phyloP scores from a whole-genome alignment of 805 yeast species.

The Nakazawaea pomicola region DNA sequence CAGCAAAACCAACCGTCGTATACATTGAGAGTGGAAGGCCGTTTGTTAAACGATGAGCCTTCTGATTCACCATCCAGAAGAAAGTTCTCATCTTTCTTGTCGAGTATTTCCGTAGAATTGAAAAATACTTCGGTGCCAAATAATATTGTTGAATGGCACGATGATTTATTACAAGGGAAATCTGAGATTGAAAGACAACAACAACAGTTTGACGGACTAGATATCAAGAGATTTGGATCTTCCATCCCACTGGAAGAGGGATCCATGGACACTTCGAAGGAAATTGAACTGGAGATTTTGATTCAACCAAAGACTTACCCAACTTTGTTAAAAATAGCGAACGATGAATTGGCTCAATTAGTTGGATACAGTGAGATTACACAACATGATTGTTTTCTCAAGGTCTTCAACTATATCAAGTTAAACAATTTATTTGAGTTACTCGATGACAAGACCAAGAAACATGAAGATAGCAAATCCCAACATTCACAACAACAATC shows the following conservation, averaged over 20 bases:
- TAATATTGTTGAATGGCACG: constrained; percentile 86
- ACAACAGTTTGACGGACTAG: constrained; percentile 79
- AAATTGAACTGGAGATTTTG: constrained; percentile 64
- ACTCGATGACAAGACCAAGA: constrained; percentile 18
- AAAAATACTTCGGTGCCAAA: constrained; percentile 28
- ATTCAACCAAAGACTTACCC: constrained; percentile 80
- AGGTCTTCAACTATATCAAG: constrained; percentile 30
- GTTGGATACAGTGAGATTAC: constrained; percentile 76
- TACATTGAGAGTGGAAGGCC: constrained; percentile 88
- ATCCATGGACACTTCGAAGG: constrained; percentile 30
- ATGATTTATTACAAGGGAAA: constrained; percentile 34
- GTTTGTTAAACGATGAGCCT: constrained; percentile 51
- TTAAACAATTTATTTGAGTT: constrained; percentile 30
- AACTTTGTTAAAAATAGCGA: constrained; percentile 56
- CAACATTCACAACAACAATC: constrained; percentile 16
- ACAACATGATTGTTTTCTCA: constrained; percentile 69
- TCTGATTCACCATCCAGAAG: constrained; percentile 45
- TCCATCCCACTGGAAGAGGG: constrained; percentile 25
- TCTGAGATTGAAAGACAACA: constrained; percentile 26
- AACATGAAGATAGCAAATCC: constrained; percentile 13
- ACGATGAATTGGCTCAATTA: constrained; percentile 56
- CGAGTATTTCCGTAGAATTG: constrained; percentile 76
- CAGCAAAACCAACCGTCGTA: constrained; percentile 48
- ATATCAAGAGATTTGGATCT: constrained; percentile 73
- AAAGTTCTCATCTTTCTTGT: constrained; percentile 73